These are phyloP conservation scores for Nicotiana noctiflora DNA, from an alignment of 257 asterid genomes.

Conservation along the genomic window DNA sequence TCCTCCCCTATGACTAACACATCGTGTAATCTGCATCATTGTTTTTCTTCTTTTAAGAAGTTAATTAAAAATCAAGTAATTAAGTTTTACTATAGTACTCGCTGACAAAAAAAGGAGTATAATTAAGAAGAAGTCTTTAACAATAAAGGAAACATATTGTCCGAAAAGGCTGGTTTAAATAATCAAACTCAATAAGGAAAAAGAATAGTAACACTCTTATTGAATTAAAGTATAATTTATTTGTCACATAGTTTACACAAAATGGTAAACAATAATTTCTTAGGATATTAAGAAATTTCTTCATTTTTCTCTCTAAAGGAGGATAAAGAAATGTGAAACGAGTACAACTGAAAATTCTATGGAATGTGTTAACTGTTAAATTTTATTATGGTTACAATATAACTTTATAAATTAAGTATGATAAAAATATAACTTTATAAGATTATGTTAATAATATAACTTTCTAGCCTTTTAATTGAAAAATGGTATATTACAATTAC, in stretches of 20 bases:
- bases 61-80: no score
- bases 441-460: no score
- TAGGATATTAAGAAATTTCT: background rate
- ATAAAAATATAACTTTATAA: no score
- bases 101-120: background rate
- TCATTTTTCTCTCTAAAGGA: background rate
- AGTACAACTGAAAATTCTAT: no score
- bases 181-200: background rate
- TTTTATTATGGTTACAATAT: no score
- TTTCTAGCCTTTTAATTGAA: no score
- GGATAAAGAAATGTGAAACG: background rate
- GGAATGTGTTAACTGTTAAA: background rate
- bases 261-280: background rate
- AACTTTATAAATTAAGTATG: no score
- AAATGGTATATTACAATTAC: background rate
- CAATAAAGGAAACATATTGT: background rate
- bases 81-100: no score
- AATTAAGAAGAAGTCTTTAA: background rate
- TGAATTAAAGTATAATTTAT: background rate
- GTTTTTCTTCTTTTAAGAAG: no score
- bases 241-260: background rate
- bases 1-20: no score
- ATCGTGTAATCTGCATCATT: no score
- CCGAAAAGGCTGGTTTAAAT: background rate
- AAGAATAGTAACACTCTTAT: background rate